Base-by-base conservation (phyloP, 2,329 filamentous ascomycete species). In the Penicillium glabrum region DNA sequence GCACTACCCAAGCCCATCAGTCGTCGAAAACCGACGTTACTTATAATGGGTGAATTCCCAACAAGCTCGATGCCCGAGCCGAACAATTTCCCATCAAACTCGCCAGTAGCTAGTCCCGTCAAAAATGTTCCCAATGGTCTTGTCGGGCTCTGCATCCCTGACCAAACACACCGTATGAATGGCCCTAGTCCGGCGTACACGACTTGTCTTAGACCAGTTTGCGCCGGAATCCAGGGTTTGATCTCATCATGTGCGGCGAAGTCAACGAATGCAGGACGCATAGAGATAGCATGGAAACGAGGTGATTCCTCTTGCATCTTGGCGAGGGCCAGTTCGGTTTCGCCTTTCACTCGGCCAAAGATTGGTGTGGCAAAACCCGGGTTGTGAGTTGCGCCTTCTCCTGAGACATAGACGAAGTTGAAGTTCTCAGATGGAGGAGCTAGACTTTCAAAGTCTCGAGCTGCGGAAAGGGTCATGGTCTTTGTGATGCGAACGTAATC, bases 361-460 rank as follows among this genome's bases (percentile, higher is more conserved):
- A 84, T 72, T 19, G 81, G 70, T 0, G 86, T 83, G 63, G 86
- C 81, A 5, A 71, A 68, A 3, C 81, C 80, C 0, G 87, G 88
- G 1, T 73, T 73, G 24, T 67, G 67, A 1, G 68, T 70, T 26
- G 68, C 68, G 14, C 68, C 68, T 47, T 70, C 66, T 0, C 86
- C 88, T 0, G 89, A 91, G 29, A 92, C 82, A 67, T 86, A 89
- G 60, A 91, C 79, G 70, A 91, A 92, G 48, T 41, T 0, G 85
- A 82, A 41, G 78, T 67, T 3, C 80, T 74, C 21, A 6, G 47
- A 50, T 19, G 47, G 35, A 27, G 33, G 33, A 13, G 37, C 24
- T 3, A 23, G 23, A 16, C 33, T 23, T 27, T 50, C 26, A 64
- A 90, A 87, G 13, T 86, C 84, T 57, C 80, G 77, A 1, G 86